Evolutionary conservation across 805 yeast genomes (phyloP).

Genomic region (Cephaloascus albidus): DNA sequence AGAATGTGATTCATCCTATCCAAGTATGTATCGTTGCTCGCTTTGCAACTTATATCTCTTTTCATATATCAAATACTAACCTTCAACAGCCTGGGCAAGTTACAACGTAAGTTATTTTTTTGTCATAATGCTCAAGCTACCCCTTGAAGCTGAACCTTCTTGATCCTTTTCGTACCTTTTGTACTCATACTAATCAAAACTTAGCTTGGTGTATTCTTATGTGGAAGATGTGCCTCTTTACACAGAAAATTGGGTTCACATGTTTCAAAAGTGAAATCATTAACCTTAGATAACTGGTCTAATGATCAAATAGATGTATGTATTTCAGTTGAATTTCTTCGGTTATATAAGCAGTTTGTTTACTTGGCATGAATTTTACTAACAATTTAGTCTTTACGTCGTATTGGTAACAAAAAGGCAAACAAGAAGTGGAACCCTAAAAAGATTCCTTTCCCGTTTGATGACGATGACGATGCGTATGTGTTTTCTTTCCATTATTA

Average conservation of each 20-base stretch:
- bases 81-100: conserved; percentile 1
- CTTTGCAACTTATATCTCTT: background rate
- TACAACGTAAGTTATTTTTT: background rate
- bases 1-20: conserved; percentile 62
- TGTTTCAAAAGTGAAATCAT: conserved; percentile 58
- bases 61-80: background rate
- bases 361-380: too few relatives aligned
- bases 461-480: conserved; percentile 57
- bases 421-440: conserved; percentile 59
- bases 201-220: conserved; percentile 67
- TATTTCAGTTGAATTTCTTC: too few relatives aligned
- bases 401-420: conserved; percentile 57
- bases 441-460: conserved; percentile 61
- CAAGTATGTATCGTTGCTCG: conserved; percentile 31
- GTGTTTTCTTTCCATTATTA: too few relatives aligned
- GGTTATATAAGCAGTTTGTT: too few relatives aligned
- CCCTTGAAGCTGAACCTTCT: too few relatives aligned
- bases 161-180: conserved; percentile 34
- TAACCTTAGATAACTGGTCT: conserved; percentile 67
- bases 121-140: background rate
- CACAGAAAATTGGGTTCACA: conserved; percentile 60
- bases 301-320: conserved; percentile 37
- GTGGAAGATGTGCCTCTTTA: conserved; percentile 79
- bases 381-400: conserved; percentile 10
- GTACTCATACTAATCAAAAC: too few relatives aligned